Evolutionary conservation across 2,329 filamentous ascomycete species (phyloP).

Genomic region (Pyrenochaeta sp.): DNA sequence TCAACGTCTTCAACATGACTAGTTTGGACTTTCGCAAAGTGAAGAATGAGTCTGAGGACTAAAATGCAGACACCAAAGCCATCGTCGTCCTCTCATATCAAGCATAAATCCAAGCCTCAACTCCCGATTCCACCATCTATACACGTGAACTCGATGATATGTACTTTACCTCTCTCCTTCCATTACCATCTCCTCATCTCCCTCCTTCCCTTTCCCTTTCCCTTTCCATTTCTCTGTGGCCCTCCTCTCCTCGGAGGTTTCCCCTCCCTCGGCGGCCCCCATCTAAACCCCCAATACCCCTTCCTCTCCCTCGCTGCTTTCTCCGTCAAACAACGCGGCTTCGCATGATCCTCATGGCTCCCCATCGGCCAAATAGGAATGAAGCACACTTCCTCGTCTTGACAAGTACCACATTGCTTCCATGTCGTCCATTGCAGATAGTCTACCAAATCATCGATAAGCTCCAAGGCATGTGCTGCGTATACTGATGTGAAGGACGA

Average conservation of each 20-base stretch:
- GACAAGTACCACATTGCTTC: constrained; percentile 65
- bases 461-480: constrained; percentile 36
- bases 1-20: too few relatives aligned
- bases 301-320: constrained; percentile 7
- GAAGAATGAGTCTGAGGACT: too few relatives aligned
- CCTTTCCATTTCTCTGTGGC: not conserved
- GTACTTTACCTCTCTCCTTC: not conserved
- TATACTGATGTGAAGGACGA: constrained; percentile 4
- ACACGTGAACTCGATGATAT: not conserved
- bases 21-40: too few relatives aligned
- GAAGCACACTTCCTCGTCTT: constrained; percentile 64
- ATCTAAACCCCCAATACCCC: constrained; percentile 36
- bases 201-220: not conserved
- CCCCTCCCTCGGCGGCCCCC: not conserved
- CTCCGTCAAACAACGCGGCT: constrained; percentile 53
- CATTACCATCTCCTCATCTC: not conserved
- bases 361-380: constrained; percentile 73
- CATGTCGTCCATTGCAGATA: constrained; percentile 68
- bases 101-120: too few relatives aligned
- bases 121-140: not conserved
- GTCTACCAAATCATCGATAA: constrained; percentile 54
- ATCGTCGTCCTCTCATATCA: too few relatives aligned
- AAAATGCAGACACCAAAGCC: too few relatives aligned
- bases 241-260: not conserved
- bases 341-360: constrained; percentile 61